Evolutionary conservation across 2,329 filamentous ascomycete species (phyloP).

Genomic region (Trichoderma cornu-damae): DNA sequence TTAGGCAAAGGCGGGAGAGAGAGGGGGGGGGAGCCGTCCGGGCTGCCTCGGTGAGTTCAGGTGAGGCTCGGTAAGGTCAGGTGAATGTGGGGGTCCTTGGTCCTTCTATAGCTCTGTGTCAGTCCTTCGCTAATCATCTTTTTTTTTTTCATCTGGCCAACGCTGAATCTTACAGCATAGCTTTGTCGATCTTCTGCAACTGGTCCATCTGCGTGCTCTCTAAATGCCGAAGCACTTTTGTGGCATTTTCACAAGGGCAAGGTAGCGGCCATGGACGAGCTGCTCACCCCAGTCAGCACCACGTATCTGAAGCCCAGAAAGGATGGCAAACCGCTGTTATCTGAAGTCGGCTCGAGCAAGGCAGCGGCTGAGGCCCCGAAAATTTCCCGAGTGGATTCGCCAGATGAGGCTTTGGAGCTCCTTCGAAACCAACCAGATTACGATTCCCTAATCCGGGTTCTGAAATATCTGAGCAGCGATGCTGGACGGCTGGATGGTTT

Average conservation of each 20-base stretch:
- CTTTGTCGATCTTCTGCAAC: background rate
- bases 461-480: slow-evolving; percentile 47
- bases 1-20: background rate
- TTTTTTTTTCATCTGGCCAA: background rate
- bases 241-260: background rate
- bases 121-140: background rate
- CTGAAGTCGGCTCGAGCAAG: slow-evolving; percentile 31
- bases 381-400: slow-evolving; percentile 26
- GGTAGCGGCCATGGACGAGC: slow-evolving; percentile 45
- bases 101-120: background rate
- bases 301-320: slow-evolving; percentile 40
- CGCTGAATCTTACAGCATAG: no score
- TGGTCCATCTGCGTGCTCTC: background rate
- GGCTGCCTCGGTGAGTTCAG: slow-evolving; percentile 15
- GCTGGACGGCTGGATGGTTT: slow-evolving; percentile 23
- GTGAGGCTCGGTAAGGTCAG: slow-evolving; percentile 30
- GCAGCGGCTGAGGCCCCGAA: slow-evolving; percentile 6
- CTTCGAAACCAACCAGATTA: slow-evolving; percentile 60
- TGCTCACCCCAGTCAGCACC: slow-evolving; percentile 51
- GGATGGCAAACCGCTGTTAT: slow-evolving; percentile 35
- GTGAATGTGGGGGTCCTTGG: slow-evolving; percentile 32
- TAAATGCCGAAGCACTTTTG: background rate
- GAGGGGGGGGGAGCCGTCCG: slow-evolving; percentile 2
- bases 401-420: slow-evolving; percentile 52
- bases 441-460: slow-evolving; percentile 46